Percentiles rank a stretch among this genome's conserved stretches.
Conservation (phyloP, 345 rosid genomes). For the Melaleuca quinquenervia region DNA sequence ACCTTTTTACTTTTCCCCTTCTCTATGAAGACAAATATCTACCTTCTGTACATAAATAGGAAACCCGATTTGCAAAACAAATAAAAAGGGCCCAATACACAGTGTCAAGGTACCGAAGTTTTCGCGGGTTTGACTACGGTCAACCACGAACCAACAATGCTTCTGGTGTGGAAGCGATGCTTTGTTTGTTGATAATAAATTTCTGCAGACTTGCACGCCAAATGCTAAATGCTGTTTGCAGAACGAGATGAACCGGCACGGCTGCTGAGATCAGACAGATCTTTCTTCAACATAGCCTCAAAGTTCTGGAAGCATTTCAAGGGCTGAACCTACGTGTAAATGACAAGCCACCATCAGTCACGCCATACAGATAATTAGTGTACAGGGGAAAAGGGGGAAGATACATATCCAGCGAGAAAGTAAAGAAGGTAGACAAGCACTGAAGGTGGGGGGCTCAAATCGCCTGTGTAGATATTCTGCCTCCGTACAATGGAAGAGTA, state of each 20-base stretch:
- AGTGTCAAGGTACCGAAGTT: not conserved
- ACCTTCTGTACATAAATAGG: not conserved
- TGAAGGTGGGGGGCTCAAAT: too few relatives aligned
- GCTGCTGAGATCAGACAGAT: slow-evolving; percentile 36
- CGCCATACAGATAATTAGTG: not conserved
- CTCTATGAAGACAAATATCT: not conserved
- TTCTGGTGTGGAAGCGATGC: not conserved
- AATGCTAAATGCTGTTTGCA: slow-evolving; percentile 8
- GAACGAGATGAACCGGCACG: slow-evolving; percentile 52
- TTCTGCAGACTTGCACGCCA: not conserved
- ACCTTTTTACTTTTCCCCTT: not conserved
- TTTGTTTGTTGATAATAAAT: not conserved
- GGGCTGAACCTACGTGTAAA: slow-evolving; percentile 14
- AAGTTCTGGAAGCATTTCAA: slow-evolving; percentile 62
- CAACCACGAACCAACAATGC: not conserved
- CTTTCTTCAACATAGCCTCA: slow-evolving; percentile 62
- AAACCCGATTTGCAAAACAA: not conserved
- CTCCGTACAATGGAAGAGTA: not conserved
- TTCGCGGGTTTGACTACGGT: not conserved
- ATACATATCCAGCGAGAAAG: not conserved
- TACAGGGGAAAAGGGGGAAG: not conserved
- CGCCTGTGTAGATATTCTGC: not conserved
- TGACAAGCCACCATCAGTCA: not conserved
- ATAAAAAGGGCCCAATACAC: not conserved
- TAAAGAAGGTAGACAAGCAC: too few relatives aligned